Base-by-base conservation (phyloP, 2,329 filamentous ascomycete genomes). In the Colletotrichum spaethianum region DNA sequence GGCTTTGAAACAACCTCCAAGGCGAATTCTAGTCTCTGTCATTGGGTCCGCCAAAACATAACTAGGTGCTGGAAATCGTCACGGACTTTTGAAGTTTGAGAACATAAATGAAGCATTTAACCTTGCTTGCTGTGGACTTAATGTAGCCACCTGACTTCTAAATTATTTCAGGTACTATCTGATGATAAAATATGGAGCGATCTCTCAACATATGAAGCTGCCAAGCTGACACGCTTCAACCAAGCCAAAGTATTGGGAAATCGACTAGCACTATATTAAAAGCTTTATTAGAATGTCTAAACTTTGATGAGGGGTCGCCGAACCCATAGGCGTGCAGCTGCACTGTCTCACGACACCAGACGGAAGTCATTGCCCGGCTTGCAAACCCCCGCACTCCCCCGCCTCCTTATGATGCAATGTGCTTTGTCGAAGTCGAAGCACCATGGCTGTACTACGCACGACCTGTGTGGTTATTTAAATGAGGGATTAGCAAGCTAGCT, bases 321-420 rank as follows among this genome's bases (percentile, higher is more conserved):
- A 57, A n/a, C 42, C 7, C 36, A 18, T 12, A 48, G 18, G 31
- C 40, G 31, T 26, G 63, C 46, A 61, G 33, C 56, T 56, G 23
- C 23, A 14, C 31, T 26, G 55, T 48, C 31, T 26, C 8, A 18
- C 20, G 36, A 40, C 60, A 26, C 44, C 60, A 42, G 36, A 52
- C 68, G 68, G 68, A 71, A 67, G 48, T 67, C 68, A 56, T 71
- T 71, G 63, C 48, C 68, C 68, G 68, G 56, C 48, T 31, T 31
- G 40, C 42, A 62, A 42, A 28, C 56, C 68, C 68, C 68, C 68
- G 68, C 68, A 71, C 48, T 61, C 56, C 53, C 67, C 68, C 68
- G 60, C 63, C 68, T 55, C 23, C n/a, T 57, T 67, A 70, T 70
- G 68, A 67, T 67, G 63, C 68, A 70, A 70, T 67, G 55, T 18